Base-by-base conservation (phyloP, 176 grass and related monocot species). In the Stipa capillata region DNA sequence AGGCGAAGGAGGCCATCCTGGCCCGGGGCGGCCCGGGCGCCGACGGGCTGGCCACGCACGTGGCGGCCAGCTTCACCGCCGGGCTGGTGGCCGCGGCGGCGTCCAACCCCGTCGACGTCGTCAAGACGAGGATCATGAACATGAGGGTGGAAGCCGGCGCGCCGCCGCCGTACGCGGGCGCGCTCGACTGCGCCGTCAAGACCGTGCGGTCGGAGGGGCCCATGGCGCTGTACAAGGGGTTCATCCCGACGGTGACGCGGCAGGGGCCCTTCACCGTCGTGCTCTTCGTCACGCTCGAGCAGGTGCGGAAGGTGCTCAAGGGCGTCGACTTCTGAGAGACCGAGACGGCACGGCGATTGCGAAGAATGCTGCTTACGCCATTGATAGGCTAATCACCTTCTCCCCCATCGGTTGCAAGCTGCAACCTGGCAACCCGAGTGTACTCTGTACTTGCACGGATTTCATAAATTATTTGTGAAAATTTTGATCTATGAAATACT, bases 261-360 rank as follows among this genome's bases (percentile, higher is more conserved):
- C 97, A 99, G 88, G 97, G 97, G 0, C 97, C 97, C 4, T 99
- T 99, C 85, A 99, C 97, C 49, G 86, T 99, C 2, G 92, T 99
- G 10, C 88, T 99, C 74, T 96, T 99, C 59, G 97, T 99, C 74
- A 99, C 97, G 43, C 92, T 99, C 28, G 97, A 99, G 84, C 97
- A 99, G 86, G 97, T 99, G 67, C 90, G 90, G 84, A 99, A 99
- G 78, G 47, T 99, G 32, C 89, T 99, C 54, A 90, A 89, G 43
- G 97, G 88, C 55, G 69, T 85, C 29, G 88, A 94, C 7, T 99
- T 88, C 93, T 85, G 80, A 70, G 5, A 45, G 7, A 48, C 24
- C 57, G 29, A 50, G 69, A 14, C 50, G 12, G 13, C 52, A 66
- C n/a, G 17, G 29, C 65, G 10, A 17, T 11, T 16, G 28, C 65